A percentile compares a stretch with the other conserved stretches of the same genome.
These are phyloP conservation scores for Silene noctiflora DNA, from an alignment of 179 eudicot species.

Conservation along the genomic window DNA sequence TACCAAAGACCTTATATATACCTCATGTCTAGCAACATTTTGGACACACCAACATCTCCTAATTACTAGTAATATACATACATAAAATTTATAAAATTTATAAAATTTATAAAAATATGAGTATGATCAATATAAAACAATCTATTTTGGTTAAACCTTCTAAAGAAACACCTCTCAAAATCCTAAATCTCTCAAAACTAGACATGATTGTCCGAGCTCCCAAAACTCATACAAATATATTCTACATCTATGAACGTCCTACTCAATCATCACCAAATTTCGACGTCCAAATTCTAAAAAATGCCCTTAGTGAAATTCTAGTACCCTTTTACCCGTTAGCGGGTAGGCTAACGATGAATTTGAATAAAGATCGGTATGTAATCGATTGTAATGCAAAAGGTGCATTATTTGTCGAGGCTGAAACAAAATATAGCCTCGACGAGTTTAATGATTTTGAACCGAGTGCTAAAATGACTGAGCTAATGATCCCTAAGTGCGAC, in stretches of 20 bases:
- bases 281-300: background rate
- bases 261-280: background rate
- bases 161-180: background rate
- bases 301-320: conserved; percentile 11
- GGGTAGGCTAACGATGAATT: conserved; percentile 7
- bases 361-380: background rate
- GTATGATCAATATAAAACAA: background rate
- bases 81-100: background rate
- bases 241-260: conserved; percentile 8
- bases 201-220: conserved; percentile 9
- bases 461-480: background rate
- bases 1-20: background rate
- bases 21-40: background rate
- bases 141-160: conserved; percentile 1
- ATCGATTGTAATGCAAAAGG: conserved; percentile 24
- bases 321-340: conserved; percentile 25
- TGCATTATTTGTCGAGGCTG: conserved; percentile 18
- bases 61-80: background rate
- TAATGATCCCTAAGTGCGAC: conserved; percentile 21
- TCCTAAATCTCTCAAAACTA: background rate
- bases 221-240: conserved; percentile 9
- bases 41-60: background rate
- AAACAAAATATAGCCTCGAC: background rate
- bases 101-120: background rate
- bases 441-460: conserved; percentile 18